Conservation (phyloP, 257 asterid species). For the Fraxinus anomala region DNA sequence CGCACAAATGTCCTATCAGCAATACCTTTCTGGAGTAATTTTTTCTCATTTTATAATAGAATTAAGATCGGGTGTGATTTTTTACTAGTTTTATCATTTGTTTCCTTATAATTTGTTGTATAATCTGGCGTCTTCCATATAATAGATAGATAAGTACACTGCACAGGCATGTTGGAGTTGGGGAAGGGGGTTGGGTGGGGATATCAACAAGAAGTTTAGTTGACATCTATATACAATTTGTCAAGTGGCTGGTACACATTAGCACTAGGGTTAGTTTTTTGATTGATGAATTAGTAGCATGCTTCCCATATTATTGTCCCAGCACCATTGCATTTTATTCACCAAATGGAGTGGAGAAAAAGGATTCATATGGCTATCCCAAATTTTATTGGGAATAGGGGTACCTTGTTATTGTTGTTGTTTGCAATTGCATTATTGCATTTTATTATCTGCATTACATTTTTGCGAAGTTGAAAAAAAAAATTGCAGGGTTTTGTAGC, state of each 20-base stretch:
- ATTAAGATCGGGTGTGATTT: not conserved
- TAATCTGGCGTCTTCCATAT: not conserved
- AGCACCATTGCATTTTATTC: not conserved
- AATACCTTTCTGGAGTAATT: not conserved
- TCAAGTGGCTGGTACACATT: not conserved
- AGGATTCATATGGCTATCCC: not conserved
- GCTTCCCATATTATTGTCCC: not conserved
- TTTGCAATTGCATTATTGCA: not conserved
- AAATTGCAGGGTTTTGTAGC: slow-evolving; percentile 69
- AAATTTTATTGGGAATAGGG: not conserved
- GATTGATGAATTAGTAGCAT: not conserved
- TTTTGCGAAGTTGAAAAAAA: slow-evolving; percentile 17
- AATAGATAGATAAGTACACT: not conserved
- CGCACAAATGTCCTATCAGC: slow-evolving; percentile 4
- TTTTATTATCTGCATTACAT: slow-evolving; percentile 7
- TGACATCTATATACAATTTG: not conserved
- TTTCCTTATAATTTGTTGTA: not conserved
- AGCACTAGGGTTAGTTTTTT: not conserved
- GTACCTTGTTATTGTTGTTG: not conserved
- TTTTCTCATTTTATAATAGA: not conserved
- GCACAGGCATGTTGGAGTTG: not conserved
- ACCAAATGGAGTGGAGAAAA: not conserved
- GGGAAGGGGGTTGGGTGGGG: not conserved
- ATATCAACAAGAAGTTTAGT: not conserved
- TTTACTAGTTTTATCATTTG: not conserved